Percentiles rank a stretch among this genome's conserved stretches.
Conservation (phyloP, 192 early-diverging fungal species). For the Blastocladiella britannica region DNA sequence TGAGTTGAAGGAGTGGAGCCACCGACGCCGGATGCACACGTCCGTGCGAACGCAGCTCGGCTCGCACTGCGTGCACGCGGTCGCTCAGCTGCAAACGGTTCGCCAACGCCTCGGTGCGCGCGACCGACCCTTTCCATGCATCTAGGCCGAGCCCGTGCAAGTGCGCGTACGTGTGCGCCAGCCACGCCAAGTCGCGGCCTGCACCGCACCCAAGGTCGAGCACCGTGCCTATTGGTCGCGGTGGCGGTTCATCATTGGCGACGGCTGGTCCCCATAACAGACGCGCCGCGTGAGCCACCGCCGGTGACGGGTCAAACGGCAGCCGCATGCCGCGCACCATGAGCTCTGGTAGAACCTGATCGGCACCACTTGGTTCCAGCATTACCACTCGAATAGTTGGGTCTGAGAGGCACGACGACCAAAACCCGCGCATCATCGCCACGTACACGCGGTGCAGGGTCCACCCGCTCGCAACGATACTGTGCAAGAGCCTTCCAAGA, state of each 20-base stretch:
- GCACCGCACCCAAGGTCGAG: background rate
- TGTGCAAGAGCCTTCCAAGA: too few species aligned
- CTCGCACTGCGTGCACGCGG: background rate
- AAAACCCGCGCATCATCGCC: background rate
- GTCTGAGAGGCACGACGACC: background rate
- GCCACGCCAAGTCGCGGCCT: background rate
- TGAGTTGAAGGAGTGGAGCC: too few species aligned
- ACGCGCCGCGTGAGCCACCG: background rate
- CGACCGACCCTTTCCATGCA: background rate
- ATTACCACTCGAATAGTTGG: background rate
- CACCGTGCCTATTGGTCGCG: background rate
- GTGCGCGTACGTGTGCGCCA: background rate
- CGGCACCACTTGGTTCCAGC: background rate
- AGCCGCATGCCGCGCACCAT: background rate
- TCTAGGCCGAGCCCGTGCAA: background rate
- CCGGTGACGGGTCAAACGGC: background rate
- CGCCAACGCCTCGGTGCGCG: background rate
- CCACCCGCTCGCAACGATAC: background rate
- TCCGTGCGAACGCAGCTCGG: too few species aligned
- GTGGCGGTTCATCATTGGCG: background rate
- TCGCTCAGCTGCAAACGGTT: background rate
- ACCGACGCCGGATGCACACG: too few species aligned
- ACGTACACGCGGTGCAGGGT: too few species aligned
- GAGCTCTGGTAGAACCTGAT: background rate
- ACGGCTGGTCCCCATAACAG: too few species aligned